Evolutionary conservation across 139 green algal species (phyloP), one percentile per base, ranked within the genome.

Genomic region (Auxenochlorella pyrenoidosa): DNA sequence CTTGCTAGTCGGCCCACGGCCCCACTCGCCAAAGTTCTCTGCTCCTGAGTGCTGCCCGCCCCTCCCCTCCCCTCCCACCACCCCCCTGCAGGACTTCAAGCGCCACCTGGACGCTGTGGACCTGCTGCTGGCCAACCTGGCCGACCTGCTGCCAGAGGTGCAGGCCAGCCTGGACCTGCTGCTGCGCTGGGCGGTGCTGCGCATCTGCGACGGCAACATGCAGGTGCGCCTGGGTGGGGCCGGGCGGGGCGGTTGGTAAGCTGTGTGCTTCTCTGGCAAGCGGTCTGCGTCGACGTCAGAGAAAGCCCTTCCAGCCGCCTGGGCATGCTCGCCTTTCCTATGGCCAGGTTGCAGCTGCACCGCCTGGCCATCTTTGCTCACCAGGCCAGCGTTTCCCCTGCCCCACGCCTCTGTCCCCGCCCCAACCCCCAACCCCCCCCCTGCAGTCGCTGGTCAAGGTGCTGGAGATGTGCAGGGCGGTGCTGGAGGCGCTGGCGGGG

Each of bases 181-280:
- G n/a, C 90, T 99, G 75, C 93, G 93, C 44, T 98, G 96, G 95
- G 71, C 87, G 40, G 91, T 94, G 66, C 58, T 99, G 82, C 93
- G 96, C 66, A 90, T 99, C 70, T 96, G 72, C 70, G 96, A 98
- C 65, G 92, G 90, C 79, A 98, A 98, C 93, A 98, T 93, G 28
- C 92, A 95, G 85, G 84, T 63, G 54, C 1, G 59, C 5, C 2
- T 6, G 21, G 79, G 38, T 13, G 8, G 32, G 78, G 22, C 28
- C 18, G 47, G 28, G 75, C 19, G 43, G 43, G 22, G 40, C 16
- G 0, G 36, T 38, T 51, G 38, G 68, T n/a, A 21, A 32, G 68
- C 32, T 10, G 32, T 12, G 2, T 30, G 34, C 4, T 32, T 78
- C 26, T 36, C 22, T 44, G n/a, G 30, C 24, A 75, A 43, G 68